Conservation (phyloP, 73 alveolate genomes). For the Paramecium pentaurelia region DNA sequence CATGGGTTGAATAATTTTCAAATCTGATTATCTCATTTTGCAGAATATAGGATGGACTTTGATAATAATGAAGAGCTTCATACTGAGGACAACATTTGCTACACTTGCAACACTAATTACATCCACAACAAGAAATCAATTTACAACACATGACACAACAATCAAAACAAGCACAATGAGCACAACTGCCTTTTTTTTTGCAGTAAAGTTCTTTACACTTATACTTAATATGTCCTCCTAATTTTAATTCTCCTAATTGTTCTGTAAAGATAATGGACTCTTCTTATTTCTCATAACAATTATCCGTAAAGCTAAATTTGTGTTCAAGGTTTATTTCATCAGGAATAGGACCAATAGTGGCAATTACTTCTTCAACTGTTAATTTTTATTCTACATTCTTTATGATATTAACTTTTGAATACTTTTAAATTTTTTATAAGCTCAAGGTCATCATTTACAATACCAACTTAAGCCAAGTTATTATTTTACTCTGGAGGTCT, state of each 20-base stretch:
- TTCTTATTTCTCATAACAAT: not conserved
- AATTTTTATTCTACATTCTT: not conserved
- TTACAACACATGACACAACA: not conserved
- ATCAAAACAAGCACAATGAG: not conserved
- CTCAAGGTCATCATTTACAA: not conserved
- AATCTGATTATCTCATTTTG: not conserved
- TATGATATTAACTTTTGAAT: not conserved
- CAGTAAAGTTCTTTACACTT: not conserved
- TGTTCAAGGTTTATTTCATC: not conserved
- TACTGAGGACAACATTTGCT: not conserved
- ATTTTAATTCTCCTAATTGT: not conserved
- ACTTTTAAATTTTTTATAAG: not conserved
- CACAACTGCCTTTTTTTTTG: not conserved
- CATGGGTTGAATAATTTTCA: not conserved
- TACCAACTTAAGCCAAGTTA: not conserved
- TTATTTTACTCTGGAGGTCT: not conserved
- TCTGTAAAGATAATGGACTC: not conserved
- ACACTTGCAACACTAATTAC: not conserved
- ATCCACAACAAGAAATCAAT: not conserved
- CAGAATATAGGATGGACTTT: not conserved
- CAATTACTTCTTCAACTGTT: not conserved
- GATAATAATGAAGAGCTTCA: not conserved
- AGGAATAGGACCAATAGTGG: not conserved
- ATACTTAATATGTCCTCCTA: not conserved
- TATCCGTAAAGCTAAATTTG: not conserved